Evolutionary conservation across 2,329 filamentous ascomycete genomes (phyloP), one percentile per base, ranked within the genome.

Genomic region (Diplodia sapinea): DNA sequence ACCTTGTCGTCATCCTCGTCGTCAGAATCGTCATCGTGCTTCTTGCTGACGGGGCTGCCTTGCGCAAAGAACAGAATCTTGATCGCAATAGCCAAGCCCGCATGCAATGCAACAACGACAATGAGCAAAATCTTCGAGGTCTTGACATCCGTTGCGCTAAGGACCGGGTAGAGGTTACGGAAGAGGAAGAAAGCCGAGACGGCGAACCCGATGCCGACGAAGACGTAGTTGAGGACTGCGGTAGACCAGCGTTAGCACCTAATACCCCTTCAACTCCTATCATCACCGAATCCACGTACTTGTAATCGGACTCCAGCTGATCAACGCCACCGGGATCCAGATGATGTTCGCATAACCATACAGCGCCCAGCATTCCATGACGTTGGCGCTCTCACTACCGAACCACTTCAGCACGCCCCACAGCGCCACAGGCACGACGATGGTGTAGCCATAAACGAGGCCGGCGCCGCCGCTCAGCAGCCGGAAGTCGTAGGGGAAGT

Each of bases 261-360:
- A 2, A 12, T 40, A 20, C n/a, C 15, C 26, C 40, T 2, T n/a
- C 38, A 9, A 6, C 33, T 38, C 20, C 20, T 11, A 29, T 29
- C 12, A 38, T 38, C 29, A 49, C 20, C 13, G 5, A 80, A 74
- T 74, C 84, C 82, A 63, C 59, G 12, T 6, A 63, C 59, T 88
- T 66, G 88, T 89, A 73, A 97, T 83, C 65, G 91, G 91, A 71
- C 91, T 94, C 91, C 94, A 97, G 77, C 91, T 93, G 72, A 97
- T 92, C 70, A 96, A 82, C 57, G 95, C 94, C 52, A 99, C 94
- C 2, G 91, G 92, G 73, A 99, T 94, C 95, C 95, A 99, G 76
- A 99, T 92, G 74, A 99, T 84, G 82, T 99, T 99, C 68, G 91
- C 88, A 83, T 99, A 99, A 66, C 95, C 95, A 79, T 98, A 99